Evolutionary conservation across 768 basidiomycete species (phyloP).

Genomic region (Lactifluus rugatus): DNA sequence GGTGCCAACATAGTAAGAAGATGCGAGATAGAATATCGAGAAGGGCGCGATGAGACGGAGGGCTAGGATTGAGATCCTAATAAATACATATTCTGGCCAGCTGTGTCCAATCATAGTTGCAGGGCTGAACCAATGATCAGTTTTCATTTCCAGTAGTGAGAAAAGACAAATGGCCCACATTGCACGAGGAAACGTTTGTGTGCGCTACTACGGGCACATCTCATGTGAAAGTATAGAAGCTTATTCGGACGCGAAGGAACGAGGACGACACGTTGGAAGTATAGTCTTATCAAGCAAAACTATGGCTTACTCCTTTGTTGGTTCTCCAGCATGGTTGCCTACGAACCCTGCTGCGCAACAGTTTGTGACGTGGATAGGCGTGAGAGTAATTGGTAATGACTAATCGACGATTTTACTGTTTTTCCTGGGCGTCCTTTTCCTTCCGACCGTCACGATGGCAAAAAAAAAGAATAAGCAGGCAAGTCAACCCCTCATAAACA

Average conservation of each 20-base stretch:
- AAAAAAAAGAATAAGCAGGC: conserved; percentile 50
- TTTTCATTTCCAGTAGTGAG: background rate
- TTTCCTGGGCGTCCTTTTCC: background rate
- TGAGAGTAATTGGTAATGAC: background rate
- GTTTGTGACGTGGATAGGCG: background rate
- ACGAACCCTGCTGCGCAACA: too few relatives aligned
- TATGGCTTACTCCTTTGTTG: too few relatives aligned
- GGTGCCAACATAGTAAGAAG: conserved; percentile 21
- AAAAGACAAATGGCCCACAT: background rate
- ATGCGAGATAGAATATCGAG: conserved; percentile 33
- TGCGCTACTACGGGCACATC: background rate
- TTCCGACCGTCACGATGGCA: conserved; percentile 28
- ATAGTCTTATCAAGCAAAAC: too few relatives aligned
- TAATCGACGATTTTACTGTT: background rate
- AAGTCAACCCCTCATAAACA: conserved; percentile 3
- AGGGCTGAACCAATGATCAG: background rate
- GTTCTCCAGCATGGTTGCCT: too few relatives aligned
- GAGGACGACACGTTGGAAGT: background rate
- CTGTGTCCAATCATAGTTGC: conserved; percentile 26
- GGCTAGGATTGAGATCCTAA: conserved; percentile 34
- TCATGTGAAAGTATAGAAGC: background rate
- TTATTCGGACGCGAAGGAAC: background rate
- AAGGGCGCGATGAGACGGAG: conserved; percentile 43
- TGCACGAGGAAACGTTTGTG: background rate
- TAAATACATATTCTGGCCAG: conserved; percentile 44